Evolutionary conservation across 495 filamentous ascomycete species (phyloP), one percentile per base, ranked within the genome.

Genomic region (Aspergillus wentii): DNA sequence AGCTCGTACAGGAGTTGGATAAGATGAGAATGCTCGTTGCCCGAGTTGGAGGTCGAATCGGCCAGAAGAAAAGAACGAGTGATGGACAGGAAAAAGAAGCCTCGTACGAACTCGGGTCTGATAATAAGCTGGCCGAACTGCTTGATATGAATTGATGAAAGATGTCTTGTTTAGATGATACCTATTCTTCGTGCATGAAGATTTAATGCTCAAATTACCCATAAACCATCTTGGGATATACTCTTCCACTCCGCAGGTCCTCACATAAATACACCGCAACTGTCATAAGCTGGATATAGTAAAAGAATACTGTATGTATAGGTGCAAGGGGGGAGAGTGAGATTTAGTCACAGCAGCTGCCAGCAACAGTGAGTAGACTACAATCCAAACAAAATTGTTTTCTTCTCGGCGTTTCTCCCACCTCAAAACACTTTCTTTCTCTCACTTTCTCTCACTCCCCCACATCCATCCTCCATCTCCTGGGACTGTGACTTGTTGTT

Each of bases 21-120:
- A 79, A 74, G 46, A 90, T 87, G 80, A 74, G 82, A 25, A 75
- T 87, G 56, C 63, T 94, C 41, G 77, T 85, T 29, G 78, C 80
- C 14, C 72, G 85, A 30, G 82, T 91, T 17, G 75, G 77, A 3
- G 83, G 71, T 3, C 68, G 83, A 35, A 65, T 87, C 27, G 48
- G 49, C 48, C 58, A 67, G 33, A 56, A 59, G 33, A 57, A 52
- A 51, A 56, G 31, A 35, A 37, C 35, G 11, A 44, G 39, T 15
- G 27, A 46, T 17, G 25, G 23, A 16, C 39, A 42, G 19, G 51
- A 42, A 26, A 33, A 28, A 14, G 33, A 46, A 10, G 36, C 48
- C 19, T 55, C 57, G 31, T 50, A 51, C 32, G 42, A 57, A 16
- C 50, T 62, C 20, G 61, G 48, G 11, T 56, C 57, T 8, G 55